phyloP scores from a whole-genome alignment of 1,284 basidiomycete species.

The Waitea zeae region DNA sequence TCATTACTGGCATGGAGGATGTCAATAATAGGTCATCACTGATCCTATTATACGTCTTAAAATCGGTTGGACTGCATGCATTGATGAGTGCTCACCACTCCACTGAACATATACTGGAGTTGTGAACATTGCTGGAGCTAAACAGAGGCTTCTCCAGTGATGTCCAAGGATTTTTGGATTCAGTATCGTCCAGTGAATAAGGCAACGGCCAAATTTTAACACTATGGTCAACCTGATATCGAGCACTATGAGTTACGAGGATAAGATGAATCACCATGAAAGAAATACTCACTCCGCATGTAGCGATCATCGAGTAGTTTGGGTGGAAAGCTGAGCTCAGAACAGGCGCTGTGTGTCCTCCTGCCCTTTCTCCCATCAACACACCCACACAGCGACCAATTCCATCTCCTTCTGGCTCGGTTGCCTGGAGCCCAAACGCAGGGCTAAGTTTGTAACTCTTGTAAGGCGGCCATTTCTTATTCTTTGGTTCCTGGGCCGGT shows the following conservation, averaged over 20 bases:
- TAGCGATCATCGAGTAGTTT: no score
- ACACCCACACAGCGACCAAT: slow-evolving; percentile 44
- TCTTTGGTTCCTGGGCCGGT: slow-evolving; percentile 20
- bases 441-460: slow-evolving; percentile 38
- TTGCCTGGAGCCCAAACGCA: slow-evolving; percentile 47
- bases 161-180: no score
- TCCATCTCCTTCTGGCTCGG: slow-evolving; percentile 38
- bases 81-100: no score
- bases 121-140: no score
- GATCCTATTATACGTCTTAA: slow-evolving; percentile 33
- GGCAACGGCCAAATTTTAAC: slow-evolving; percentile 55
- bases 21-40: slow-evolving; percentile 38
- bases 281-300: no score
- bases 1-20: no score
- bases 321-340: slow-evolving; percentile 32
- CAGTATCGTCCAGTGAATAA: no score
- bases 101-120: no score
- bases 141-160: no score
- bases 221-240: slow-evolving; percentile 40
- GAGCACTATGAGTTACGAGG: background rate
- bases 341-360: slow-evolving; percentile 53
- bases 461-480: slow-evolving; percentile 41
- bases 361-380: slow-evolving; percentile 47
- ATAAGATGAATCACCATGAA: no score
- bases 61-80: no score